Base-by-base conservation (phyloP, 78 protist genomes). In the Diacronema lutheri region DNA sequence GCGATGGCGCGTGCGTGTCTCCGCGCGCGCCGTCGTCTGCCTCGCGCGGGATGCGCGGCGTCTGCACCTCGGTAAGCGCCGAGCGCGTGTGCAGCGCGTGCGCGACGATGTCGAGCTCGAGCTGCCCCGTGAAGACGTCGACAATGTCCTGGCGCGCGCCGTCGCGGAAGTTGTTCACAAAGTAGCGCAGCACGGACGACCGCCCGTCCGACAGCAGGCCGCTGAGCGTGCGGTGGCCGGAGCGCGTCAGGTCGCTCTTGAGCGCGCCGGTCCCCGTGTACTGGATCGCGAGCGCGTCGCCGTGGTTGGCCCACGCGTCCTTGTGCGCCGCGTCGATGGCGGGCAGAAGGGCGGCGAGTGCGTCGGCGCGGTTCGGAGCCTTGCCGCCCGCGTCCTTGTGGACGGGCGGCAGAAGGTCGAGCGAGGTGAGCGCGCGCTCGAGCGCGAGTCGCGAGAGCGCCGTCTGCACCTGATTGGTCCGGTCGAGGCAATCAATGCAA, bases 401-500 rank as follows among this genome's bases (percentile, higher is more conserved):
- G 29, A 4, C 25, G 0, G 46, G 31, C 21, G n/a, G 0, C 33
- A 6, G n/a, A 5, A 71, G 58, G 50, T 1, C 79, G 16, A 44
- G 50, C 16, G 9, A 5, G 26, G 41, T 57, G 38, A 38, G 79
- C 58, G 95, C 98, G 14, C 88, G 85, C 5, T 86, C 91, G 13
- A 98, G 90, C 37, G 94, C 97, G 57, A 72, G 11, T 41, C 91
- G 84, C 26, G 97, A 98, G 37, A 96, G 71, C 84, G 90, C 90
- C 57, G 96, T 89, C 86, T 96, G 97, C 13, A 95, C 98, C 0
- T 95, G 80, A 84, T 97, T 97, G 44, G 99, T 98, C 20, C 99
- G 92, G 86, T 98, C 99, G 12, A 98, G 90, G 35, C 99, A 95
- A 84, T 98, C 99, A 38, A 98, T 89, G 86, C 99, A 98, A 83